Evolutionary conservation across 202 grass and related monocot species (phyloP).

Genomic region (Panicum hallii): DNA sequence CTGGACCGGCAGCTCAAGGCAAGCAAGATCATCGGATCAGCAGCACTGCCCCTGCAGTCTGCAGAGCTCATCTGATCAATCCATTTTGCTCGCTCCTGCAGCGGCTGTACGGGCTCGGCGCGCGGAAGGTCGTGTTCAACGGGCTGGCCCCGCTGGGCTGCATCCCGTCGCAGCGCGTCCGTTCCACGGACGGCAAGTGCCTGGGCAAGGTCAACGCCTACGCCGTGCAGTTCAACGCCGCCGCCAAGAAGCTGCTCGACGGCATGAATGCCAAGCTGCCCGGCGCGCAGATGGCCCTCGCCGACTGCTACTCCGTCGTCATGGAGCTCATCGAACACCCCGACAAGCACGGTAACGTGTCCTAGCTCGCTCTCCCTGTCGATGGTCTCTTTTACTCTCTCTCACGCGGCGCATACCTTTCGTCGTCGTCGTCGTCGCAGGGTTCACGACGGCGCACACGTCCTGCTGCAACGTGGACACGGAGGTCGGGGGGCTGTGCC

Average conservation of each 20-base stretch:
- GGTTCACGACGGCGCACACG: conserved; percentile 83
- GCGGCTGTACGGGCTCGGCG: conserved; percentile 78
- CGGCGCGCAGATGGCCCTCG: conserved; percentile 76
- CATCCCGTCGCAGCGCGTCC: conserved; percentile 87
- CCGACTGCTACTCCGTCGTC: conserved; percentile 77
- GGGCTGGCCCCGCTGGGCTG: conserved; percentile 80
- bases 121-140: conserved; percentile 81
- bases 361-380: no score
- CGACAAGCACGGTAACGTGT: conserved; percentile 59
- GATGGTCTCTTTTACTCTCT: background rate
- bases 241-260: conserved; percentile 68
- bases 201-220: conserved; percentile 67
- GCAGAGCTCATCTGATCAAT: background rate
- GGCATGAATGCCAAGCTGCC: conserved; percentile 66
- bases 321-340: conserved; percentile 84
- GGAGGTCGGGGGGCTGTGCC: conserved; percentile 74
- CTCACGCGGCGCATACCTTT: background rate
- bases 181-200: conserved; percentile 61
- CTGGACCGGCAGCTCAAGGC: conserved; percentile 76
- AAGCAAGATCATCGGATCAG: background rate
- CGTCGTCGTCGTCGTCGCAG: conserved; percentile 15
- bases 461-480: conserved; percentile 96
- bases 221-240: conserved; percentile 74
- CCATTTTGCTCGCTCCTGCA: conserved; percentile 27
- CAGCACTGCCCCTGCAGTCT: background rate